Conservation (phyloP, 768 basidiomycete genomes). For the Lactifluus piperatus region DNA sequence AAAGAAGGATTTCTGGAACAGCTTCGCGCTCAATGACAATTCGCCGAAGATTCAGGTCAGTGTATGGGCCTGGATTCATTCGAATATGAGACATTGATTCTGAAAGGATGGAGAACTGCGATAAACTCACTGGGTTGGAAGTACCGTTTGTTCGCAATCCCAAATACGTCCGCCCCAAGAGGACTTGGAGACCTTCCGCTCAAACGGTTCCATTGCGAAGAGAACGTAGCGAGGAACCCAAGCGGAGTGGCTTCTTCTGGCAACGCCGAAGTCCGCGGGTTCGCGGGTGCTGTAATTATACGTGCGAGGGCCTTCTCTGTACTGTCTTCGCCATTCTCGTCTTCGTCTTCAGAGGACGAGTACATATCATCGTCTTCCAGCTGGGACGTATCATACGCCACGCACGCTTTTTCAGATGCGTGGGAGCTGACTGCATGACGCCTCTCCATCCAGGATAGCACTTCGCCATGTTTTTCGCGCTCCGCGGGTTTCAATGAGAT, state of each 20-base stretch:
- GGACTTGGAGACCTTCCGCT: background rate
- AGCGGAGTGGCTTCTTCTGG: constrained; percentile 7
- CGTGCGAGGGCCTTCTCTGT: constrained; percentile 3
- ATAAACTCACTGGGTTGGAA: constrained; percentile 16
- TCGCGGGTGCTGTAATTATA: constrained; percentile 1
- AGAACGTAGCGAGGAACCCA: constrained; percentile 17
- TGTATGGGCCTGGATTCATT: constrained; percentile 22
- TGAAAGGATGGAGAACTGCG: background rate
- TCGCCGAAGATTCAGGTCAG: constrained; percentile 27
- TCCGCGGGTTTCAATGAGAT: constrained; percentile 22
- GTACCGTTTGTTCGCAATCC: constrained; percentile 17
- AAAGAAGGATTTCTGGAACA: constrained; percentile 27
- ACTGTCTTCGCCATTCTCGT: constrained; percentile 15
- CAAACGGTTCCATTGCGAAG: constrained; percentile 1
- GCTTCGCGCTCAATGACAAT: constrained; percentile 28
- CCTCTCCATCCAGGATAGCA: constrained; percentile 27
- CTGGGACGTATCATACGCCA: constrained; percentile 25
- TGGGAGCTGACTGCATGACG: constrained; percentile 20
- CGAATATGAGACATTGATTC: background rate
- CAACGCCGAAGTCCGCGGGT: background rate
- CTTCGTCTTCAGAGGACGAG: constrained; percentile 21
- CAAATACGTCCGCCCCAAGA: background rate
- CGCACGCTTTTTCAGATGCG: constrained; percentile 19
- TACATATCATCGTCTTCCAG: constrained; percentile 27
- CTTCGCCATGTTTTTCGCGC: constrained; percentile 25